phyloP scores from a whole-genome alignment of 305 asterid genomes.

The Fraxinus baroniana region DNA sequence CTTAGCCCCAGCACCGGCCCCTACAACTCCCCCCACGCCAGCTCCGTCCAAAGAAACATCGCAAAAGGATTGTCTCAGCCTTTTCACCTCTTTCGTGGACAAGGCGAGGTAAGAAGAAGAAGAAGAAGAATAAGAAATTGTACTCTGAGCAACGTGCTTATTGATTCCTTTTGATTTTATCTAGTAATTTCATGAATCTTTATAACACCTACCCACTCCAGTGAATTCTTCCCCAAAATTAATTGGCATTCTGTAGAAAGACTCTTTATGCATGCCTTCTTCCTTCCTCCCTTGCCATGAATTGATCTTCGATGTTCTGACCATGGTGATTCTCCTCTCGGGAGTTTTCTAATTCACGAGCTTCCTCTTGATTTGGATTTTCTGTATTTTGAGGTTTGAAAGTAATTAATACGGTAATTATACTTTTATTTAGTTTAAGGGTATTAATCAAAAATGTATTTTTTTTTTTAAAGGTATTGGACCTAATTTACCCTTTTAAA shows the following conservation, averaged over 20 bases:
- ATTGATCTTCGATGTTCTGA: no score
- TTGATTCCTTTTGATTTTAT: neutral
- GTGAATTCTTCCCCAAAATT: slow-evolving; percentile 3
- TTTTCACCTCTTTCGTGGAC: neutral
- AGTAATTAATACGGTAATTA: no score
- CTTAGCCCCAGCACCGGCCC: neutral
- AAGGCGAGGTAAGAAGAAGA: neutral
- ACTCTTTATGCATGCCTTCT: slow-evolving; percentile 19
- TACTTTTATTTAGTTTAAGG: no score
- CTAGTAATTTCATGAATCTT: neutral
- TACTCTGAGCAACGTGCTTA: neutral
- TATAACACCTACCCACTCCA: neutral
- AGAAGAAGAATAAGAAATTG: neutral
- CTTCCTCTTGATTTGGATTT: no score
- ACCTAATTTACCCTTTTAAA: no score
- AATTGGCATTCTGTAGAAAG: neutral
- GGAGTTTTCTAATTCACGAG: no score
- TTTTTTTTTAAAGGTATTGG: no score
- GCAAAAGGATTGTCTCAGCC: neutral
- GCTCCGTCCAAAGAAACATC: neutral
- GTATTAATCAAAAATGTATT: no score
- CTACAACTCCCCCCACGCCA: neutral
- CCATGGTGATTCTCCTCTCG: no score
- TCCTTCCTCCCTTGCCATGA: no score
- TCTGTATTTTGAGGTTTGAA: no score